These are phyloP conservation scores for Mentha longifolia DNA, from an alignment of 257 asterid species.

Conservation along the genomic window DNA sequence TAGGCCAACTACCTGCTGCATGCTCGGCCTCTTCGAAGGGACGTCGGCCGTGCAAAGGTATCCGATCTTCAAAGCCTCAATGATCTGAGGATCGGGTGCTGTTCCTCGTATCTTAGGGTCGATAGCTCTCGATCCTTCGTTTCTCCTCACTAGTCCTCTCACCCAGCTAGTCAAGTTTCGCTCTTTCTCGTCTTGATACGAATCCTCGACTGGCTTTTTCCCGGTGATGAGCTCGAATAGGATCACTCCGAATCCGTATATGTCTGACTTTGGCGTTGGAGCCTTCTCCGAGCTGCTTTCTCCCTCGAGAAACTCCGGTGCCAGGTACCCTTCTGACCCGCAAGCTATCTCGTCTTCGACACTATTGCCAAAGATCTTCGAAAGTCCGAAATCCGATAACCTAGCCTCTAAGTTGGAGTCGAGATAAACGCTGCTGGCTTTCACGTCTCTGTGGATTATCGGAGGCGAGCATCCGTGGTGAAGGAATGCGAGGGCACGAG, in stretches of 20 bases:
- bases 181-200: constrained; percentile 58
- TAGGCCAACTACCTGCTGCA: constrained; percentile 92
- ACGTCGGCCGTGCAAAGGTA: constrained; percentile 83
- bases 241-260: constrained; percentile 78
- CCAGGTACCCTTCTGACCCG: constrained; percentile 67
- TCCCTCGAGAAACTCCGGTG: constrained; percentile 72
- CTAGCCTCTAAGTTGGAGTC: constrained; percentile 77
- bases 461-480: constrained; percentile 93
- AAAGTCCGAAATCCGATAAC: constrained; percentile 75
- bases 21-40: constrained; percentile 76
- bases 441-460: constrained; percentile 77
- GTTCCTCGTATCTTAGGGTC: constrained; percentile 77
- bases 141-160: constrained; percentile 66
- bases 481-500: constrained; percentile 87
- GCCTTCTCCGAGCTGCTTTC: constrained; percentile 52
- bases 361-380: constrained; percentile 68
- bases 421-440: constrained; percentile 82
- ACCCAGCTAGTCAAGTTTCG: constrained; percentile 68
- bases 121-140: constrained; percentile 50
- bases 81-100: constrained; percentile 60
- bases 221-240: constrained; percentile 82
- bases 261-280: constrained; percentile 76
- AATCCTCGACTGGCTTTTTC: constrained; percentile 65
- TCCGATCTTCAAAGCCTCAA: constrained; percentile 84
- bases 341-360: constrained; percentile 63